phyloP scores from a whole-genome alignment of 306 rosid species.

The Cucumis hystrix region DNA sequence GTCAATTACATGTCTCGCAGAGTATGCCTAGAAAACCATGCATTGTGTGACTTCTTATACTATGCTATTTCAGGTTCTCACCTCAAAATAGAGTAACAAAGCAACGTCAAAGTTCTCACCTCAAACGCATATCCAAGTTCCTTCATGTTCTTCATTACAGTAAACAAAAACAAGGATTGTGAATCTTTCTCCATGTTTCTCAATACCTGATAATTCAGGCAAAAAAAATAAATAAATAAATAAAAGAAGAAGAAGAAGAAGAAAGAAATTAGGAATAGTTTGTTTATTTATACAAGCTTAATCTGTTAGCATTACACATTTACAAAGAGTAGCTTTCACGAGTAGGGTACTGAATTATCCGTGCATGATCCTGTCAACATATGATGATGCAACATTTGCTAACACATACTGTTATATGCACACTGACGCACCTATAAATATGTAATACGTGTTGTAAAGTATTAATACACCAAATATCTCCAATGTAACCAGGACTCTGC shows the following conservation, averaged over 20 bases:
- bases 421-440: background rate
- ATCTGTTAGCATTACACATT: background rate
- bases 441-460: background rate
- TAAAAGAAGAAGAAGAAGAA: background rate
- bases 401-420: background rate
- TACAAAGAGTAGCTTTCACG: background rate
- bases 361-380: background rate
- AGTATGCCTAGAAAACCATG: background rate
- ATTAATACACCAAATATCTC: background rate
- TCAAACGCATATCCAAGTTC: conserved; percentile 67
- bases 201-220: conserved; percentile 42
- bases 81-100: no score
- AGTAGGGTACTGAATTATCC: background rate
- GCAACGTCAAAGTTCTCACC: conserved; percentile 36
- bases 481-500: background rate
- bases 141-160: conserved; percentile 57
- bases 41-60: background rate
- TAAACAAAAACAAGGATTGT: conserved; percentile 57
- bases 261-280: background rate
- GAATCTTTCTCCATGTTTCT: conserved; percentile 66
- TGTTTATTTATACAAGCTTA: background rate
- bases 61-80: conserved; percentile 11
- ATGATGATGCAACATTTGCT: background rate
- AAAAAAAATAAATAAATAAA: no score
- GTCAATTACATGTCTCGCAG: background rate